phyloP scores from a whole-genome alignment of 2,329 filamentous ascomycete species.

The Monosporascus sp. region DNA sequence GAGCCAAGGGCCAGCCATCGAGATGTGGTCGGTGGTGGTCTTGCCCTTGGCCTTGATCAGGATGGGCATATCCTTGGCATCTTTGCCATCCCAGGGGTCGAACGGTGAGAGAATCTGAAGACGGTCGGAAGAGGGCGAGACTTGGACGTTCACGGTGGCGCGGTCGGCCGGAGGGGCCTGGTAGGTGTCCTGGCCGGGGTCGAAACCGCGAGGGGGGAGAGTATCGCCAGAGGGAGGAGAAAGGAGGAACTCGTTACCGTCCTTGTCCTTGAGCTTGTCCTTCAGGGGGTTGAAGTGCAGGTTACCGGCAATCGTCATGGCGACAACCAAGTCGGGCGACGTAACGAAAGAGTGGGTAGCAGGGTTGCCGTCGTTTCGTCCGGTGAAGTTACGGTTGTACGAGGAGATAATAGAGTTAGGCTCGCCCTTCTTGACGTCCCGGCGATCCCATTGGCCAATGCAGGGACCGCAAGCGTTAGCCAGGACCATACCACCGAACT shows the following conservation, averaged over 20 bases:
- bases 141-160: slow-evolving; percentile 65
- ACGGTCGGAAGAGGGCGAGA: slow-evolving; percentile 86
- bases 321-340: slow-evolving; percentile 84
- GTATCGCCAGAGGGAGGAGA: slow-evolving; percentile 72
- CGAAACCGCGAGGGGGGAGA: slow-evolving; percentile 78
- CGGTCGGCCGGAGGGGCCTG: slow-evolving; percentile 88
- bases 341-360: slow-evolving; percentile 91
- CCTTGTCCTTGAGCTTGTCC: slow-evolving; percentile 87
- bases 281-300: slow-evolving; percentile 93
- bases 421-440: slow-evolving; percentile 89
- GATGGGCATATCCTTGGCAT: slow-evolving; percentile 77
- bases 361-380: slow-evolving; percentile 93
- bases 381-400: slow-evolving; percentile 99
- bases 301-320: slow-evolving; percentile 75
- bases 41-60: slow-evolving; percentile 96
- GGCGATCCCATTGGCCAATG: slow-evolving; percentile 93
- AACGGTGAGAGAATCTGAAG: slow-evolving; percentile 90
- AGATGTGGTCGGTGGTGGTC: slow-evolving; percentile 96
- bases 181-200: slow-evolving; percentile 89
- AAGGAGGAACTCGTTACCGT: slow-evolving; percentile 94
- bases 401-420: slow-evolving; percentile 97
- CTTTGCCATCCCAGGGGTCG: slow-evolving; percentile 85
- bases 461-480: slow-evolving; percentile 93
- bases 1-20: slow-evolving; percentile 93
- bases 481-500: slow-evolving; percentile 90